Evolutionary conservation across 2,329 filamentous ascomycete species (phyloP), one percentile per base, ranked within the genome.

Genomic region (Pseudofabraea citricarpa): DNA sequence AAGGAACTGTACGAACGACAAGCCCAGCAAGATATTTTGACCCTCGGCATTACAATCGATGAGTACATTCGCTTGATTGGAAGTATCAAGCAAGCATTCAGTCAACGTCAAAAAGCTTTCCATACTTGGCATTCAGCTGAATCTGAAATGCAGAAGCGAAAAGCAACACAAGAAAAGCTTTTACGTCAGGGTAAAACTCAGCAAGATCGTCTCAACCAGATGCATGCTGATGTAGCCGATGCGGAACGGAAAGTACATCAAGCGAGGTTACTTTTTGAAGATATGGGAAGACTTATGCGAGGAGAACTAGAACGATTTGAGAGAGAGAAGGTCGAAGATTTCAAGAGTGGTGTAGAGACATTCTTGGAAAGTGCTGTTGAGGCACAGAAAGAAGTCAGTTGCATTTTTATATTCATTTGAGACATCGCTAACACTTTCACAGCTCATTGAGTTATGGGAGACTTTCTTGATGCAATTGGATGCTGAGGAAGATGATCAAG

Each of bases 41-140:
- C 93, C 0, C 82, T 98, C 52, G 93, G 93, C 27, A 97, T 97
- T 59, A 95, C 95, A 33, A 90, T 98, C 50, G 93, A 98, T 53
- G 93, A 98, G 67, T 98, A 98, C 67, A 94, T 98, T 55, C 88
- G 93, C 5, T 70, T 98, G 33, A 97, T 98, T 56, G 89, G 90
- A 23, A 94, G 87, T 43, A 87, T 97, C 48, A 98, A 98, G 73
- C 87, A 85, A 49, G 88, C 93, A 0, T 98, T 98, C 60, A 70
- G 77, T 26, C 90, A 96, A 65, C 83, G 93, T 44, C 93, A 98
- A 64, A 96, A 96, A 65, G 87, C 90, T 2, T 98, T 93, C 61
- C 88, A 97, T 63, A 83, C 86, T 33, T 98, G 93, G 91, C 90
- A 96, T 62, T 70, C 79, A 3, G 90, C 93, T 6, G 93, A 98